A percentile compares a stretch with the other conserved stretches of the same genome.
Conservation (phyloP, 768 basidiomycete species). For the Serendipita sp. region DNA sequence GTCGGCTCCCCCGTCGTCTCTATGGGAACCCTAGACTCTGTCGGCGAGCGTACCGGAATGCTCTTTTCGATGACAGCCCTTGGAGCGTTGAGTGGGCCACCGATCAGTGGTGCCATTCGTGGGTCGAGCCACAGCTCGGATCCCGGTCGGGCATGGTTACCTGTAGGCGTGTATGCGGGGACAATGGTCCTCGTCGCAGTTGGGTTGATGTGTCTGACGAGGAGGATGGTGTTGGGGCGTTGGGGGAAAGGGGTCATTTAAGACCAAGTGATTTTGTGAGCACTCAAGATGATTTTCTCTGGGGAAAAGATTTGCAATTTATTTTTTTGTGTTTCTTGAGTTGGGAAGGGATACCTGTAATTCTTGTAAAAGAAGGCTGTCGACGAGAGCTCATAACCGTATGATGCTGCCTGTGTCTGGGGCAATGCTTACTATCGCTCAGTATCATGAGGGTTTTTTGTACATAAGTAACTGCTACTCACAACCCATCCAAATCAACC, state of each 20-base stretch:
- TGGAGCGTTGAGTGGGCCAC: constrained; percentile 13
- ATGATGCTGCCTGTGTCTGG: too few relatives aligned
- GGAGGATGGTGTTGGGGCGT: background rate
- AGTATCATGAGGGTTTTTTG: too few relatives aligned
- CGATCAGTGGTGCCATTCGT: constrained; percentile 13
- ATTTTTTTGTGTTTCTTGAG: too few relatives aligned
- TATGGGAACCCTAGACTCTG: constrained; percentile 9
- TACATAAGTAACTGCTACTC: too few relatives aligned
- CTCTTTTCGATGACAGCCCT: constrained; percentile 10
- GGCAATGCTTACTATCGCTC: too few relatives aligned
- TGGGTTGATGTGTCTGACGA: background rate
- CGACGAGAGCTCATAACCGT: too few relatives aligned
- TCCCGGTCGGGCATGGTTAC: background rate
- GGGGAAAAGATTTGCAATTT: too few relatives aligned
- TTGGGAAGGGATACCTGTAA: too few relatives aligned
- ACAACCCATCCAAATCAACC: too few relatives aligned
- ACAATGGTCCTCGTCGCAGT: background rate
- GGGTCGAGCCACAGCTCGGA: background rate
- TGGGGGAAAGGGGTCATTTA: background rate
- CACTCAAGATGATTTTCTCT: too few relatives aligned
- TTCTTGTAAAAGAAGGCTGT: too few relatives aligned
- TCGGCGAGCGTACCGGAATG: constrained; percentile 13
- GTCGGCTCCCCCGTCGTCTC: constrained; percentile 9
- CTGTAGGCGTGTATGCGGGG: constrained; percentile 13
- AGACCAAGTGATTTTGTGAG: background rate